Percentiles rank a stretch among this genome's conserved stretches.
Conservation (phyloP, 148 eudicot species). For the Rhododendron mucronatum region DNA sequence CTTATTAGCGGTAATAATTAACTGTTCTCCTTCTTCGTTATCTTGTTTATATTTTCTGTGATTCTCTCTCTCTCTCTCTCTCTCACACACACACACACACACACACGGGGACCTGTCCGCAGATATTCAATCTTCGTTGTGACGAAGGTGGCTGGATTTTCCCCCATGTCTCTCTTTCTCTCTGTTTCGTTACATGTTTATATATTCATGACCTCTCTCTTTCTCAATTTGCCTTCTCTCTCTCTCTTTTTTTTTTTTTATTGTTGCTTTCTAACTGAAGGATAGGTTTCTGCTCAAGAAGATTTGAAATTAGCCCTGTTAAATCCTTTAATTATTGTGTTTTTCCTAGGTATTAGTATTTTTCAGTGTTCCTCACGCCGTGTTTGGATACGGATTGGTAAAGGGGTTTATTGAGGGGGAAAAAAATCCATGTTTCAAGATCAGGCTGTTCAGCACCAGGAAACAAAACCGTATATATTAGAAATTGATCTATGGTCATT, state of each 20-base stretch:
- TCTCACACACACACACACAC: background rate
- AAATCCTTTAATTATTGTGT: background rate
- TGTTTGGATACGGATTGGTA: background rate
- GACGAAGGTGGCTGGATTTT: background rate
- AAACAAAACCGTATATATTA: too few species aligned
- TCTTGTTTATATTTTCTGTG: background rate
- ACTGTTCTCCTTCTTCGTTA: background rate
- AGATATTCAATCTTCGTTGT: background rate
- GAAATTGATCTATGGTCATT: too few species aligned
- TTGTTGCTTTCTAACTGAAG: too few species aligned
- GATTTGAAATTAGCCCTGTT: background rate
- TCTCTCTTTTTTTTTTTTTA: too few species aligned
- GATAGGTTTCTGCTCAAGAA: too few species aligned
- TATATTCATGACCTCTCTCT: background rate
- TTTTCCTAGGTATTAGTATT: background rate
- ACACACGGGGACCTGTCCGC: background rate
- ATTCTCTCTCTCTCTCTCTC: background rate
- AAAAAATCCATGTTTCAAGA: too few species aligned
- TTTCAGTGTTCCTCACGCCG: background rate
- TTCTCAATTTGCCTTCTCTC: too few species aligned
- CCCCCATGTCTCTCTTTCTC: background rate
- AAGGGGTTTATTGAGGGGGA: too few species aligned
- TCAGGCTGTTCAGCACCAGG: too few species aligned
- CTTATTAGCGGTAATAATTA: background rate
- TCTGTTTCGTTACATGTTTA: background rate